phyloP scores from a whole-genome alignment of 148 eudicot species.

The Silene uniflora region DNA sequence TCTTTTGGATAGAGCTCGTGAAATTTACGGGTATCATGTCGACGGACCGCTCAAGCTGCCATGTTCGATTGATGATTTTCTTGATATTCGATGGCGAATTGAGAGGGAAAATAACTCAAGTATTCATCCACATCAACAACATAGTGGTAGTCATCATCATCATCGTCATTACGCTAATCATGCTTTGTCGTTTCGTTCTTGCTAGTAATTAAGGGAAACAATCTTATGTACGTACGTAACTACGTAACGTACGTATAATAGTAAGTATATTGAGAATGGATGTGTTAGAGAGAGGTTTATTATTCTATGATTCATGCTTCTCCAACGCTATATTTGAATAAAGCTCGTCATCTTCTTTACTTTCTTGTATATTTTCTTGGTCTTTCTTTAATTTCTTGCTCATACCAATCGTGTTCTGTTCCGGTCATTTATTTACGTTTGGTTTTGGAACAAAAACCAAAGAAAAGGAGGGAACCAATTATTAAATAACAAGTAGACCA shows the following conservation, averaged over 20 bases:
- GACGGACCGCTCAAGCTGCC: slow-evolving; percentile 49
- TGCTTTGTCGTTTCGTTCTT: slow-evolving; percentile 38
- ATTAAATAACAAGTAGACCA: no score
- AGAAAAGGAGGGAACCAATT: no score
- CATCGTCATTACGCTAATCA: slow-evolving; percentile 16
- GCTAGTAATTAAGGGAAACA: slow-evolving; percentile 12
- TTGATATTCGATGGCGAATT: slow-evolving; percentile 40
- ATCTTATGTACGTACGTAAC: no score
- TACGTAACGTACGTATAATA: not conserved
- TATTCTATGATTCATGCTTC: slow-evolving; percentile 13
- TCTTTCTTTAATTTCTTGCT: not conserved
- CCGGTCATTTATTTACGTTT: no score
- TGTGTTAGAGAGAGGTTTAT: slow-evolving; percentile 19
- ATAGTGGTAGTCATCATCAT: not conserved
- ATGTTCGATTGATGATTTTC: slow-evolving; percentile 51
- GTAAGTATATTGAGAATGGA: no score
- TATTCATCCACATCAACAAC: not conserved
- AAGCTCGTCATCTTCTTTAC: not conserved
- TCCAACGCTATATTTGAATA: slow-evolving; percentile 21
- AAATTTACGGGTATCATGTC: slow-evolving; percentile 44
- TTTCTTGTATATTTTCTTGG: not conserved
- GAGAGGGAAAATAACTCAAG: slow-evolving; percentile 24
- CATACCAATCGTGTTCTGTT: no score
- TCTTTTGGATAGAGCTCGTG: slow-evolving; percentile 44
- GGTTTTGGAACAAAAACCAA: no score